Evolutionary conservation across 164 flowering plant species (phyloP).

Genomic region (Vitis rupestris): DNA sequence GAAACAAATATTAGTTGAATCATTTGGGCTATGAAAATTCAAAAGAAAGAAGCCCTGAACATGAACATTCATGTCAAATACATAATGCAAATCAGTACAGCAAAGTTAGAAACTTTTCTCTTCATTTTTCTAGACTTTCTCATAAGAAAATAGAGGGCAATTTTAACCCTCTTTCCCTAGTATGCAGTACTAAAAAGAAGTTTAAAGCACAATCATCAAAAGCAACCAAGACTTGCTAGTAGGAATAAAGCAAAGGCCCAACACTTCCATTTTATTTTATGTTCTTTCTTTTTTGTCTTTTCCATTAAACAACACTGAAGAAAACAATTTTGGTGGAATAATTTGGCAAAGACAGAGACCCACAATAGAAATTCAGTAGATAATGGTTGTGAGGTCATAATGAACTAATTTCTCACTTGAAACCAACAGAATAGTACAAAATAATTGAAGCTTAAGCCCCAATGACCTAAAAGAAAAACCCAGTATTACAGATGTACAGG

Average conservation of each 20-base stretch:
- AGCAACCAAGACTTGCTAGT: background rate
- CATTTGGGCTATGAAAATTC: background rate
- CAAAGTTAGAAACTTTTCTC: too few species aligned
- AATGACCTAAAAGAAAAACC: too few species aligned
- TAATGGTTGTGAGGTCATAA: too few species aligned
- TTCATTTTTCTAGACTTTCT: background rate
- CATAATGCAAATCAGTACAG: too few species aligned
- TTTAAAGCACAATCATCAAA: background rate
- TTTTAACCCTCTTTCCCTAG: background rate
- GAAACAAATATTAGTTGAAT: background rate
- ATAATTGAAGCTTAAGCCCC: too few species aligned
- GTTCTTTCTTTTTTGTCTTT: background rate
- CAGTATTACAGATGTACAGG: too few species aligned
- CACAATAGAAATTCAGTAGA: too few species aligned
- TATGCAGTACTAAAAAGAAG: background rate
- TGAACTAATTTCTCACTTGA: too few species aligned
- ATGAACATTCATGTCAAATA: too few species aligned
- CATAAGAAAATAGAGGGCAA: background rate
- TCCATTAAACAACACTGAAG: background rate
- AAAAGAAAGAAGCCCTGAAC: background rate
- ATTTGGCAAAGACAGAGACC: too few species aligned
- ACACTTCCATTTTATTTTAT: background rate
- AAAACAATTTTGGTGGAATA: too few species aligned
- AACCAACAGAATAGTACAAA: too few species aligned
- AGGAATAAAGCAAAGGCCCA: background rate